These are phyloP conservation scores for Amaranthus palmeri DNA, from an alignment of 148 eudicot species.

Conservation along the genomic window DNA sequence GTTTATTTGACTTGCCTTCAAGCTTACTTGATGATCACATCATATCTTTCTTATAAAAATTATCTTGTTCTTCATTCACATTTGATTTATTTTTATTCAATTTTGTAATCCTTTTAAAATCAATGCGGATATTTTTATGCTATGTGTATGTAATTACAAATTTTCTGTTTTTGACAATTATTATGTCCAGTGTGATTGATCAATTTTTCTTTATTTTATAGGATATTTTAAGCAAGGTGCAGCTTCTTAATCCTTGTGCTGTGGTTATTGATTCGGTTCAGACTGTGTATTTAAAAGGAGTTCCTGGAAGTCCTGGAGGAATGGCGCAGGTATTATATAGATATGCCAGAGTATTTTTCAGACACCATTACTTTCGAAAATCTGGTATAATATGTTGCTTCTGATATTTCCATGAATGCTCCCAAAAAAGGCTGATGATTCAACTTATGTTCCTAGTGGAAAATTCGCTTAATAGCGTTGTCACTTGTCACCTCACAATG, in stretches of 20 bases:
- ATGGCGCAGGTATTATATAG: constrained; percentile 52
- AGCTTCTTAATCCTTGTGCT: constrained; percentile 62
- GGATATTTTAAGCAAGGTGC: constrained; percentile 78
- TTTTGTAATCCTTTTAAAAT: background rate
- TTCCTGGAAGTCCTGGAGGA: constrained; percentile 87
- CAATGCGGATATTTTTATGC: background rate
- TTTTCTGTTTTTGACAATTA: constrained; percentile 7
- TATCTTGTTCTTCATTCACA: background rate
- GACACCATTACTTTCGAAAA: background rate
- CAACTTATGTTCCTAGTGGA: background rate
- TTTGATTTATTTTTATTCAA: background rate
- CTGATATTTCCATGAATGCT: background rate
- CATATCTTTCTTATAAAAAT: background rate
- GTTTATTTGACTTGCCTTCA: constrained; percentile 30
- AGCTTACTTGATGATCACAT: background rate
- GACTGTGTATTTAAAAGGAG: constrained; percentile 75
- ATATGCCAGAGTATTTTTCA: background rate
- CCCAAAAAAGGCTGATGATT: background rate
- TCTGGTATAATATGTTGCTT: background rate
- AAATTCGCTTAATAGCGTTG: background rate
- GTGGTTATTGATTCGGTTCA: constrained; percentile 88
- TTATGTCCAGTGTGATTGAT: constrained; percentile 10
- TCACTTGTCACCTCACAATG: background rate
- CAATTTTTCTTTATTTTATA: constrained; percentile 23
- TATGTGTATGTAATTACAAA: background rate